phyloP scores from a whole-genome alignment of 208 protist genomes.

The Leishmania lainsoni region DNA sequence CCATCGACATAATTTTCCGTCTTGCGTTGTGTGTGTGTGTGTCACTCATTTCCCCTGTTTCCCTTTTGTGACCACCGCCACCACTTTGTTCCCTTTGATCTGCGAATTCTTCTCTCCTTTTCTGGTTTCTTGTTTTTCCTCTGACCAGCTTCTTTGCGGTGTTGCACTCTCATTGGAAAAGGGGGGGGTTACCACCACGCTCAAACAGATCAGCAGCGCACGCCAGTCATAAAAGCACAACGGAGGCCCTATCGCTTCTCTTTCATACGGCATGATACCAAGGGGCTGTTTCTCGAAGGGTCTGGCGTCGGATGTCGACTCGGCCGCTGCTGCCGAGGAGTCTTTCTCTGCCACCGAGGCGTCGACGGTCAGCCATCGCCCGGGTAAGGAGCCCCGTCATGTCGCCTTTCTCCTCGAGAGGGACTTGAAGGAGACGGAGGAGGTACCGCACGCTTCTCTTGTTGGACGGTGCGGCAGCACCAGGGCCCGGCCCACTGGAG shows the following conservation, averaged over 20 bases:
- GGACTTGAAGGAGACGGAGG: conserved; percentile 6
- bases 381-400: conserved; percentile 13
- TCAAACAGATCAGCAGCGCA: background rate
- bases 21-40: background rate
- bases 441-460: background rate
- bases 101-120: background rate
- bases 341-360: conserved; percentile 2
- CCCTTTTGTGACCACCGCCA: background rate
- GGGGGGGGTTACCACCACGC: background rate
- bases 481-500: background rate
- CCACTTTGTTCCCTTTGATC: background rate
- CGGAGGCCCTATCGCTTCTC: background rate
- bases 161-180: background rate
- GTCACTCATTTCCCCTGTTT: background rate
- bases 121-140: background rate
- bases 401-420: conserved; percentile 32
- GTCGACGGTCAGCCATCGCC: background rate
- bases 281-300: background rate
- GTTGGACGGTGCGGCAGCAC: background rate
- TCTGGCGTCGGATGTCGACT: background rate
- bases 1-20: background rate
- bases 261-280: background rate
- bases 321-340: conserved; percentile 9
- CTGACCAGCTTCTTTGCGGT: background rate
- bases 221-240: too few relatives aligned